Percentiles rank a stretch among this genome's conserved stretches.
Conservation (phyloP, 371 early-diverging fungal genomes). For the Parasitella parasitica region DNA sequence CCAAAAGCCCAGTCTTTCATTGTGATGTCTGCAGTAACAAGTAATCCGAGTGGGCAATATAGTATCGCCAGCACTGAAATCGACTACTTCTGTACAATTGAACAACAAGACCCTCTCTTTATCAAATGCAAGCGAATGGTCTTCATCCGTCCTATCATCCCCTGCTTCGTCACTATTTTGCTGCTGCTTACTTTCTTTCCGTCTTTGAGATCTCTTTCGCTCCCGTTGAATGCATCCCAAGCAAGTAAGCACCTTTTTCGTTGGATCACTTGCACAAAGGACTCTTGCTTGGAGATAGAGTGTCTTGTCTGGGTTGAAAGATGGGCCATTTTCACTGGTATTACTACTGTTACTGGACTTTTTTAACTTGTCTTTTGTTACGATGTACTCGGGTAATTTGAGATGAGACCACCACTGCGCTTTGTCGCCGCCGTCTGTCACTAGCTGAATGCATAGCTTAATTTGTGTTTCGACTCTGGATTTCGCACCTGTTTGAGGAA, state of each 20-base stretch:
- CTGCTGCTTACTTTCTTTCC: constrained; percentile 47
- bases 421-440: constrained; percentile 61
- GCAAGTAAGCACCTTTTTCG: constrained; percentile 79
- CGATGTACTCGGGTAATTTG: constrained; percentile 66
- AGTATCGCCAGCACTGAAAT: constrained; percentile 88
- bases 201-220: constrained; percentile 55
- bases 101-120: constrained; percentile 80
- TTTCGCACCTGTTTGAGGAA: constrained; percentile 73
- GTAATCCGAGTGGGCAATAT: constrained; percentile 91
- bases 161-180: constrained; percentile 20
- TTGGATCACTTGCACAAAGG: constrained; percentile 83
- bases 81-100: constrained; percentile 84
- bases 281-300: constrained; percentile 80
- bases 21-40: constrained; percentile 94
- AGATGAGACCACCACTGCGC: constrained; percentile 72
- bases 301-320: constrained; percentile 36
- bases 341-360: not conserved
- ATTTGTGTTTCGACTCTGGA: constrained; percentile 88
- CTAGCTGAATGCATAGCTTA: constrained; percentile 75
- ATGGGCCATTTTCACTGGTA: constrained; percentile 13
- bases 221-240: constrained; percentile 87
- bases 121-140: constrained; percentile 58
- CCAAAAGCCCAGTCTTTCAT: constrained; percentile 89
- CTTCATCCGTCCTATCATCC: constrained; percentile 37
- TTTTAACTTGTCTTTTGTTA: constrained; percentile 60